Evolutionary conservation across 257 asterid genomes (phyloP).

Genomic region (Nicotiana otophora): DNA sequence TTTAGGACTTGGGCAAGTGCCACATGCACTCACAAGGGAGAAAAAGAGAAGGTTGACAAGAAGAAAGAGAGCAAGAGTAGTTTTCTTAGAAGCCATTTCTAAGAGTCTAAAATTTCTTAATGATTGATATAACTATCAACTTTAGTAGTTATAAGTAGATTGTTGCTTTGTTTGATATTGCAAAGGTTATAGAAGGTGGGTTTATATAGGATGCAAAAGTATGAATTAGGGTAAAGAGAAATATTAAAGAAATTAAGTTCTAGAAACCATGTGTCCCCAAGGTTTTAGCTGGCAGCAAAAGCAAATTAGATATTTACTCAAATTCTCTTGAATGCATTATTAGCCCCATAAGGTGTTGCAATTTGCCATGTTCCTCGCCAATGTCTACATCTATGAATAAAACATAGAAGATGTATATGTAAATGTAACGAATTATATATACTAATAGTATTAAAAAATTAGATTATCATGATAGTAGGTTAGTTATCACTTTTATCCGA

Average conservation of each 20-base stretch:
- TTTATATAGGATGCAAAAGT: constrained; percentile 31
- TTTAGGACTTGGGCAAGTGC: constrained; percentile 26
- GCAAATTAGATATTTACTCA: constrained; percentile 9
- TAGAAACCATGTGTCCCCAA: constrained; percentile 13
- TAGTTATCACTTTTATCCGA: too few species aligned
- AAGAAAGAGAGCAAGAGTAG: constrained; percentile 36
- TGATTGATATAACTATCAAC: neutral
- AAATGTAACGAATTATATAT: too few species aligned
- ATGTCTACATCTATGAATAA: too few species aligned
- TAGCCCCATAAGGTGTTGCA: constrained; percentile 24
- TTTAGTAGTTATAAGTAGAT: neutral
- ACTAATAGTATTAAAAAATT: too few species aligned
- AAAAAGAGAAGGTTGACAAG: constrained; percentile 43
- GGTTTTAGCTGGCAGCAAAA: constrained; percentile 40
- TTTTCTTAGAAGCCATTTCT: constrained; percentile 40
- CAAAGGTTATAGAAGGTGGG: constrained; percentile 2
- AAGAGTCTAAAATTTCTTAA: neutral
- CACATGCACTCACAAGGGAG: constrained; percentile 47
- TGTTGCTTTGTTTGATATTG: constrained; percentile 19
- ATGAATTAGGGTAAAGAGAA: neutral
- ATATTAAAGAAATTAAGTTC: neutral
- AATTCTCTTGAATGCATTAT: constrained; percentile 11
- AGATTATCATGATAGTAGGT: too few species aligned
- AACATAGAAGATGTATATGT: too few species aligned
- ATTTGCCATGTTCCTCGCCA: constrained; percentile 29